Percentiles rank a stretch among this genome's conserved stretches.
Evolutionary conservation across 371 early-diverging fungal species (phyloP).

Genomic region (Mortierella sp.): DNA sequence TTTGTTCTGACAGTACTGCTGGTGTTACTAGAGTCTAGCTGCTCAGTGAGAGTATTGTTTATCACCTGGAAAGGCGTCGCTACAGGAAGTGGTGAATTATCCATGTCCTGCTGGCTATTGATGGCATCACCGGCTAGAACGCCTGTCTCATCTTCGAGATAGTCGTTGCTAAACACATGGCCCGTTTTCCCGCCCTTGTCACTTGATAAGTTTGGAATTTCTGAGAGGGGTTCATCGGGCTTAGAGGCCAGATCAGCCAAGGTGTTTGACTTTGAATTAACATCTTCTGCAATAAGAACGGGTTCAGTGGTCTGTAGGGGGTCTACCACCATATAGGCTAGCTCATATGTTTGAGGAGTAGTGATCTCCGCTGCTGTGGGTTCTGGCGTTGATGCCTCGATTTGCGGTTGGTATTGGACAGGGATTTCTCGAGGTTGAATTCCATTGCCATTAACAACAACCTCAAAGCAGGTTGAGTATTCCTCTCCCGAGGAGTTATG

Average conservation of each 20-base stretch:
- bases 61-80: slow-evolving; percentile 28
- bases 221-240: slow-evolving; percentile 28
- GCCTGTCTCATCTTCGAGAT: slow-evolving; percentile 15
- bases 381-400: not conserved
- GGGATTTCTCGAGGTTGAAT: slow-evolving; percentile 8
- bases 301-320: not conserved
- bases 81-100: slow-evolving; percentile 15
- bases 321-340: slow-evolving; percentile 20
- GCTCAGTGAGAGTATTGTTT: slow-evolving; percentile 7
- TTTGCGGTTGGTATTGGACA: not conserved
- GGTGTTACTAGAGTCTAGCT: not conserved
- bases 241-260: slow-evolving; percentile 14
- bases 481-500: slow-evolving; percentile 53
- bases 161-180: not conserved
- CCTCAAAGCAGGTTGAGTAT: slow-evolving; percentile 59
- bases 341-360: not conserved
- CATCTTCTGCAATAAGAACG: not conserved
- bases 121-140: slow-evolving; percentile 36
- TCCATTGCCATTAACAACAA: slow-evolving; percentile 21
- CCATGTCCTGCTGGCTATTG: slow-evolving; percentile 19
- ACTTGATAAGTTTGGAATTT: slow-evolving; percentile 8
- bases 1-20: not conserved
- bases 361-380: not conserved
- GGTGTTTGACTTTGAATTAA: not conserved
- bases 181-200: slow-evolving; percentile 2